Evolutionary conservation across 192 early-diverging fungal genomes (phyloP).

Genomic region (Backusella circina): DNA sequence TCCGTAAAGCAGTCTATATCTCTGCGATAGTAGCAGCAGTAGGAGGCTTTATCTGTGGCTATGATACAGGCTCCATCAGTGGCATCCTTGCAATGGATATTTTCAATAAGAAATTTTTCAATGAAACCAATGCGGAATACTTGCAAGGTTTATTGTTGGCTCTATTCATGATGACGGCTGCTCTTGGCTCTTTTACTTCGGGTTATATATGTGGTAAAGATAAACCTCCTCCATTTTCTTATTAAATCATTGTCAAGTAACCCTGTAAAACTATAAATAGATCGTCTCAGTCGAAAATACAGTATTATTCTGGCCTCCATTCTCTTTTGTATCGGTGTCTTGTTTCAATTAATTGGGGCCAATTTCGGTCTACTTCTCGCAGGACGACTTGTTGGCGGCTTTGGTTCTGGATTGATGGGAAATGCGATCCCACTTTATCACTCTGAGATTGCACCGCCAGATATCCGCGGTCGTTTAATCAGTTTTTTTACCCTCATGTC

Average conservation of each 20-base stretch:
- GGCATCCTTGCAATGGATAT: slow-evolving; percentile 21
- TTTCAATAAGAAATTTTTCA: slow-evolving; percentile 11
- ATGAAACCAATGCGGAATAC: slow-evolving; percentile 7
- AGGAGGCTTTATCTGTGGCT: slow-evolving; percentile 30
- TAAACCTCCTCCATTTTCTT: background rate
- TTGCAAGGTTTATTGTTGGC: slow-evolving; percentile 29
- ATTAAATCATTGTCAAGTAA: background rate
- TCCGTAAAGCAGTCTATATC: slow-evolving; percentile 28
- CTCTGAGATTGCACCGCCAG: slow-evolving; percentile 65
- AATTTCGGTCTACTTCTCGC: slow-evolving; percentile 39
- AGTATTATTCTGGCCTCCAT: slow-evolving; percentile 61
- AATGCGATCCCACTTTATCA: slow-evolving; percentile 35
- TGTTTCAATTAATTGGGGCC: slow-evolving; percentile 62
- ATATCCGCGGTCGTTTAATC: slow-evolving; percentile 83
- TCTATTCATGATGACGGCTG: slow-evolving; percentile 31
- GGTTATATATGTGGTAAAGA: slow-evolving; percentile 23
- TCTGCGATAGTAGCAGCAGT: slow-evolving; percentile 29
- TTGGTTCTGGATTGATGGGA: slow-evolving; percentile 33
- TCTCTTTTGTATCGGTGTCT: slow-evolving; percentile 70
- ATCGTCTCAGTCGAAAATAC: slow-evolving; percentile 56
- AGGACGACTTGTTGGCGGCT: slow-evolving; percentile 29
- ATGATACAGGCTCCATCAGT: slow-evolving; percentile 26
- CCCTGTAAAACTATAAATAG: background rate
- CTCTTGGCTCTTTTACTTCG: slow-evolving; percentile 28
- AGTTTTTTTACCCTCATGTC: slow-evolving; percentile 85